A percentile compares a stretch with the other conserved stretches of the same genome.
These are phyloP conservation scores for Rhynchosporium graminicola DNA, from an alignment of 2,329 filamentous ascomycete species.

Conservation along the genomic window DNA sequence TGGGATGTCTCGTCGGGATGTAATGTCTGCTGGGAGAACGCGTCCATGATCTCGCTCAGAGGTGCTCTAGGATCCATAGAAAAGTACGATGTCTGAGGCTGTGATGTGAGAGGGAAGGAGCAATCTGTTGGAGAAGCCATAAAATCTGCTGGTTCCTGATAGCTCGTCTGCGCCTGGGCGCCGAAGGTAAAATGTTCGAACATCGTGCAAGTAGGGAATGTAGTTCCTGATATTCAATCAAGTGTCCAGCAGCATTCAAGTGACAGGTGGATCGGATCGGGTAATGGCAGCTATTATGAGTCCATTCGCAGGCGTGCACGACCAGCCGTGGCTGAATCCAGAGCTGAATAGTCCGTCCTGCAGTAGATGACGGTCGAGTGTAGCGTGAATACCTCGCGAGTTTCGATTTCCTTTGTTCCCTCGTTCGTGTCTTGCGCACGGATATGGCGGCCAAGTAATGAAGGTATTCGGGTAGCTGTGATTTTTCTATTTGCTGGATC, in stretches of 20 bases:
- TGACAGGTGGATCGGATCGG: conserved; percentile 5
- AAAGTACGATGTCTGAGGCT: conserved; percentile 15
- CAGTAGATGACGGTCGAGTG: conserved; percentile 16
- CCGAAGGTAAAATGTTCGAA: conserved; percentile 37
- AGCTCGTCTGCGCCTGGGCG: conserved; percentile 26
- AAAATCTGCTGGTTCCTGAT: conserved; percentile 16
- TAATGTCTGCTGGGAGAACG: conserved; percentile 24
- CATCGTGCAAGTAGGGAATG: conserved; percentile 25
- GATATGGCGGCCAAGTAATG: conserved; percentile 5
- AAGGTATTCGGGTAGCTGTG: neutral
- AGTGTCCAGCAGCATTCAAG: neutral
- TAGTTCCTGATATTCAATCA: conserved; percentile 8
- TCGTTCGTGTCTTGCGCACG: conserved; percentile 8
- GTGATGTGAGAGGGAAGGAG: conserved; percentile 27
- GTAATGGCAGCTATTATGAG: conserved; percentile 25
- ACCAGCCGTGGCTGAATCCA: conserved; percentile 29
- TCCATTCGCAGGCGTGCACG: conserved; percentile 24
- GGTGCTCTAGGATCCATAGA: neutral
- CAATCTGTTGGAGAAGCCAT: conserved; percentile 33
- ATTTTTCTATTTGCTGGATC: neutral
- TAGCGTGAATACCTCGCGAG: neutral
- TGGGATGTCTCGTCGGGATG: conserved; percentile 24
- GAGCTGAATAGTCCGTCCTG: conserved; percentile 13
- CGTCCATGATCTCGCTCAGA: conserved; percentile 20
- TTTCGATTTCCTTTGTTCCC: conserved; percentile 3